Conservation (phyloP, 2,329 filamentous ascomycete species). For the Hyphodiscus sp. region DNA sequence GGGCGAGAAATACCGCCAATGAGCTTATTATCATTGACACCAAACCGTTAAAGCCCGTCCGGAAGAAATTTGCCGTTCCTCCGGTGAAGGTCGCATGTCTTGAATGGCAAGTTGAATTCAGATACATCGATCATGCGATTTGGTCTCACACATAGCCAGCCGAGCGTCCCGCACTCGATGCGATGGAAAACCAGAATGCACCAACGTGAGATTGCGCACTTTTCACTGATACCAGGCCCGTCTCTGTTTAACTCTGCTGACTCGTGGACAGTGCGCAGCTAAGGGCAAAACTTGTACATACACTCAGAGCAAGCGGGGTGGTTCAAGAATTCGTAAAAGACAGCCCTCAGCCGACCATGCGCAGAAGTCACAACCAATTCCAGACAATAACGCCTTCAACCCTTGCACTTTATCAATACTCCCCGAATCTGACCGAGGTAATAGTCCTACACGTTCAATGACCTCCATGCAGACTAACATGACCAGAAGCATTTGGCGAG, state of each 20-base stretch:
- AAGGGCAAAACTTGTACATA: constrained; percentile 27
- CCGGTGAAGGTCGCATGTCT: constrained; percentile 46
- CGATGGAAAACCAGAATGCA: constrained; percentile 39
- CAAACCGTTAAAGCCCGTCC: constrained; percentile 12
- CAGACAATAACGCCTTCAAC: constrained; percentile 15
- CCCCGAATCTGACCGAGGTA: constrained; percentile 14
- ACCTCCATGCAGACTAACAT: background rate
- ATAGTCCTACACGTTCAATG: background rate
- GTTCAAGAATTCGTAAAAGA: constrained; percentile 21
- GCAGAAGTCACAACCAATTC: background rate
- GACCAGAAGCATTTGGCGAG: constrained; percentile 31
- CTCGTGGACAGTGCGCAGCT: constrained; percentile 18
- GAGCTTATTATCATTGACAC: background rate
- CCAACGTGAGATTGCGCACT: constrained; percentile 32
- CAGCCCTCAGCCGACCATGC: constrained; percentile 3
- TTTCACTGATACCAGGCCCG: background rate
- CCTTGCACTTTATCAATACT: constrained; percentile 14
- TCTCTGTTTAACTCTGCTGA: background rate
- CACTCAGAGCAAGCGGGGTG: constrained; percentile 26
- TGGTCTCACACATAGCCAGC: constrained; percentile 23
- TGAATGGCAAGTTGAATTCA: constrained; percentile 37
- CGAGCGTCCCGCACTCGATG: constrained; percentile 41
- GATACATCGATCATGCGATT: background rate
- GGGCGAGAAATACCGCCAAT: constrained; percentile 1
- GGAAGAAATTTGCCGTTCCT: constrained; percentile 30